A percentile compares a stretch with the other conserved stretches of the same genome.
Evolutionary conservation across 371 early-diverging fungal genomes (phyloP).

Genomic region (Apophysomyces elegans): DNA sequence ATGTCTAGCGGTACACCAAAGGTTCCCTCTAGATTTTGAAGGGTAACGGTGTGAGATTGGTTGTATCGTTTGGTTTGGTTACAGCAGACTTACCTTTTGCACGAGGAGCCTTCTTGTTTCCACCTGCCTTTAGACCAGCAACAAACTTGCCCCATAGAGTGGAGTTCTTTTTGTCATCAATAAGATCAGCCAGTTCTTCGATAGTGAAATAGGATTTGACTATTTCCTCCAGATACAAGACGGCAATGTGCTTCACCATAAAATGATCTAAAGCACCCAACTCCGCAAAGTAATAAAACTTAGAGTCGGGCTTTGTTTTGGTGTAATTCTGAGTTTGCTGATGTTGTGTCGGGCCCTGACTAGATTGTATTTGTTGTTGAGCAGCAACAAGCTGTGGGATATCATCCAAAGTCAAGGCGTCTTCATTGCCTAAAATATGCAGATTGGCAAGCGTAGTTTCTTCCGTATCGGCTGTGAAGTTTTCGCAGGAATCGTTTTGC

Average conservation of each 20-base stretch:
- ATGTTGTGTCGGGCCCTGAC: slow-evolving; percentile 16
- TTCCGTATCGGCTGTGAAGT: not conserved
- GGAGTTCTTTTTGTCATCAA: slow-evolving; percentile 69
- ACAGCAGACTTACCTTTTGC: slow-evolving; percentile 58
- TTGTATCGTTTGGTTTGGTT: not conserved
- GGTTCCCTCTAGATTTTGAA: slow-evolving; percentile 60
- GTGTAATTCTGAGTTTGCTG: slow-evolving; percentile 30
- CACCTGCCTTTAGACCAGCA: slow-evolving; percentile 59
- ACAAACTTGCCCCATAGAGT: slow-evolving; percentile 79
- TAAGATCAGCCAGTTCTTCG: slow-evolving; percentile 75
- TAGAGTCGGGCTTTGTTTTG: slow-evolving; percentile 43
- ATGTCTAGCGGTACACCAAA: slow-evolving; percentile 93
- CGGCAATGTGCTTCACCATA: slow-evolving; percentile 86
- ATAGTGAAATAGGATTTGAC: slow-evolving; percentile 66
- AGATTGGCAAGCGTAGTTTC: slow-evolving; percentile 17
- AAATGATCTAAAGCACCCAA: slow-evolving; percentile 83
- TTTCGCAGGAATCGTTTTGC: not conserved
- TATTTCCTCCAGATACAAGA: slow-evolving; percentile 73
- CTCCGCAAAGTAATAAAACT: slow-evolving; percentile 75
- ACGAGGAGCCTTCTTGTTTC: slow-evolving; percentile 62
- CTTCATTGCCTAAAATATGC: slow-evolving; percentile 16
- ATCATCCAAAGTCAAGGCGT: slow-evolving; percentile 20
- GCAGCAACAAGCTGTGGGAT: slow-evolving; percentile 15
- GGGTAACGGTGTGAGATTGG: not conserved
- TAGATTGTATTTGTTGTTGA: slow-evolving; percentile 9